phyloP scores from a whole-genome alignment of 2,329 filamentous ascomycete species.

The Harringtonia lauricola region DNA sequence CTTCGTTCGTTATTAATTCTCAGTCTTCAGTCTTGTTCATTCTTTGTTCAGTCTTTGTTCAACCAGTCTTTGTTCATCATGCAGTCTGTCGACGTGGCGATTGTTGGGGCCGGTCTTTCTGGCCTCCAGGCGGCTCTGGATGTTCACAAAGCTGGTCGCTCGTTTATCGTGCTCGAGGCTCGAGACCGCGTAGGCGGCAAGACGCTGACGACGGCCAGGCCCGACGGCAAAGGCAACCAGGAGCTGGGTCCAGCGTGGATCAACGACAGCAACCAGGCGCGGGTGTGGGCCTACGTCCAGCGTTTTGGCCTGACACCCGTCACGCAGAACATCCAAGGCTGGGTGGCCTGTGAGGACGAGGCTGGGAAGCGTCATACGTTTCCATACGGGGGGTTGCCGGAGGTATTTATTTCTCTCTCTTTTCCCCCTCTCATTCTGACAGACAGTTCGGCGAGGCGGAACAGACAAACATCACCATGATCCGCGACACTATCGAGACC shows the following conservation, averaged over 20 bases:
- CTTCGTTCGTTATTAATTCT: too few relatives aligned
- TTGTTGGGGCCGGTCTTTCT: not conserved
- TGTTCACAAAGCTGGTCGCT: not conserved
- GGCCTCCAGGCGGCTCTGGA: not conserved
- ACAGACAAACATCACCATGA: not conserved
- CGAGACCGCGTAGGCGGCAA: constrained; percentile 3
- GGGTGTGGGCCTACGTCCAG: not conserved
- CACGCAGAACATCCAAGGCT: not conserved
- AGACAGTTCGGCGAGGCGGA: not conserved
- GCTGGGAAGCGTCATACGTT: not conserved
- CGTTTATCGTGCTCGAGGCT: not conserved
- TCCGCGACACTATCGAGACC: not conserved
- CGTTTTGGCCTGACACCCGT: not conserved
- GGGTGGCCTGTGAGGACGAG: not conserved
- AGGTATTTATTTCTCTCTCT: not conserved
- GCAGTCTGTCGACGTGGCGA: not conserved
- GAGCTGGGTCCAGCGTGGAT: constrained; percentile 10
- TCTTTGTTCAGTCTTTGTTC: too few relatives aligned
- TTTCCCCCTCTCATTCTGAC: not conserved
- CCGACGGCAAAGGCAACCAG: not conserved
- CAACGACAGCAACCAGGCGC: constrained; percentile 10
- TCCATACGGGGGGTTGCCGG: not conserved
- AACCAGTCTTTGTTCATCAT: too few relatives aligned
- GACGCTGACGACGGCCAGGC: not conserved
- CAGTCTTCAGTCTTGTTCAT: too few relatives aligned